Base-by-base conservation (phyloP, 306 rosid species). In the Morella rubra region DNA sequence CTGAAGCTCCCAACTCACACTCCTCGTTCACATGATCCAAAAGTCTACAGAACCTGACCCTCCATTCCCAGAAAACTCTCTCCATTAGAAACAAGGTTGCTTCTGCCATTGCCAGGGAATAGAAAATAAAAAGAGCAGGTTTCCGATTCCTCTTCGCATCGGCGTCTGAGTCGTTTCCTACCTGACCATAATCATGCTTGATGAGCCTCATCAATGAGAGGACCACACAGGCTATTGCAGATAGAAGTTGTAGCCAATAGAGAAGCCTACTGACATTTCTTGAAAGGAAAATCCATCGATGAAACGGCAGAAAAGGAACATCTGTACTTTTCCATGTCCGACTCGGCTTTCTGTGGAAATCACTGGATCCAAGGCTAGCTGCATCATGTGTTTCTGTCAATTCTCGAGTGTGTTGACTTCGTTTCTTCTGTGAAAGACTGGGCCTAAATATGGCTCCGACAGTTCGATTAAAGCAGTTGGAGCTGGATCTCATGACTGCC, bases 161-260 rank as follows among this genome's bases (percentile, higher is more conserved):
- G n/a, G n/a, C 92, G 77, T 95, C 97, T 3, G 90, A 77, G 82
- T 85, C 91, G 87, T 20, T 81, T 89, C 22, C 32, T 32, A 91
- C 64, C 9, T 88, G 86, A 20, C 99, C 99, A 73, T 87, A 96
- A 70, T 96, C 79, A 64, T 49, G 93, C 78, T 60, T 80, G 59
- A 88, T 77, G 70, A 96, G 91, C 85, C 86, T 96, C 82, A 75
- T 82, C 5, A 64, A 76, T 1, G 99, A 96, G 56, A 96, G 97
- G 74, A 80, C 90, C 18, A 91, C 89, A 40, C 99, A 91, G 77
- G 96, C 92, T 41, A 80, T 82, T 41, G 99, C 99, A 73, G 99
- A 96, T 14, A 96, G 72, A 37, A 96, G 88, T 82, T 92, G 99
- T 67, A 92, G 98, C 98, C 98, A 96, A 85, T 88, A 91, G 44